A percentile compares a stretch with the other conserved stretches of the same genome.
phyloP scores from a whole-genome alignment of 257 asterid genomes.

The Cinchona pubescens region DNA sequence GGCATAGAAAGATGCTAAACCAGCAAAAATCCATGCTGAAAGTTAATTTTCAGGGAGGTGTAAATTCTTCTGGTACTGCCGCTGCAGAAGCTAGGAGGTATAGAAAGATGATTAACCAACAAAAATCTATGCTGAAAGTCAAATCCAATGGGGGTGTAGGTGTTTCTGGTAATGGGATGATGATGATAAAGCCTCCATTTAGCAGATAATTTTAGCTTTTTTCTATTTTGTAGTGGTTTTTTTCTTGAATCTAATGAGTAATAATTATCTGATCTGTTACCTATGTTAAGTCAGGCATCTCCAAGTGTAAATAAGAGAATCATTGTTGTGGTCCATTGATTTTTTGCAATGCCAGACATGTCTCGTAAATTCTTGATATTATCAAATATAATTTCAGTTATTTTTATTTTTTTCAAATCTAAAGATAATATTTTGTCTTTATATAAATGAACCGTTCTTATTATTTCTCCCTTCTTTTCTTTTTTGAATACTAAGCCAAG shows the following conservation, averaged over 20 bases:
- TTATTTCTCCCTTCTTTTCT: no score
- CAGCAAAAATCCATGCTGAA: background rate
- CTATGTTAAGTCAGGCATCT: background rate
- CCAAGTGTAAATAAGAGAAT: background rate
- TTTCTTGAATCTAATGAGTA: no score
- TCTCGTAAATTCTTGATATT: background rate
- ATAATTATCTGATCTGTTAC: no score
- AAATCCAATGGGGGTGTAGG: background rate
- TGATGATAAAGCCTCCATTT: background rate
- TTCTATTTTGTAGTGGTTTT: background rate
- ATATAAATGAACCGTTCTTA: no score
- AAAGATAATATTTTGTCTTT: no score
- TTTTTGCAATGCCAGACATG: background rate
- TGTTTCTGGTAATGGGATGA: background rate
- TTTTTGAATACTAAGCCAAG: no score
- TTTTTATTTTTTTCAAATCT: no score
- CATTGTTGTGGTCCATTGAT: background rate
- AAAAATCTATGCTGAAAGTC: background rate
- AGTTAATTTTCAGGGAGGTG: background rate
- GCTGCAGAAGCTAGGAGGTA: constrained; percentile 60
- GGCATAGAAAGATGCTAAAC: constrained; percentile 43
- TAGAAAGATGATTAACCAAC: constrained; percentile 37
- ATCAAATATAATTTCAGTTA: no score
- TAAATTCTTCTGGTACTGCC: background rate
- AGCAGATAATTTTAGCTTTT: background rate